Percentiles rank a stretch among this genome's conserved stretches.
Evolutionary conservation across 2,329 filamentous ascomycete species (phyloP).

Genomic region (Mollisia scopiformis): DNA sequence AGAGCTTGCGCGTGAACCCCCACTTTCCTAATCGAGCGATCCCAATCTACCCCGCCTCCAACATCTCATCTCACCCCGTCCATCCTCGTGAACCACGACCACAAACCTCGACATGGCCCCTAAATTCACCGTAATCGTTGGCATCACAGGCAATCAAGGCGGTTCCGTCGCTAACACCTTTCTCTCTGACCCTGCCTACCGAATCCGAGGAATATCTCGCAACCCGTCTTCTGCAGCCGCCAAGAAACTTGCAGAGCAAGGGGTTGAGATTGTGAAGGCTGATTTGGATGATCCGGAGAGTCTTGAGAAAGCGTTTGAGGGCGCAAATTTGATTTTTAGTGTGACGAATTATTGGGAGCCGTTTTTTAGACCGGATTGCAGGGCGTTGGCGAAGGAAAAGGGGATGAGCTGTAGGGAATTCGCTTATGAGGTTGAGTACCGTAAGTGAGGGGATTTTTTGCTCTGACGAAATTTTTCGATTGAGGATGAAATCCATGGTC

Average conservation of each 20-base stretch:
- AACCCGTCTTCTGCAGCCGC: slow-evolving; percentile 42
- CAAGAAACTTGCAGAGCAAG: slow-evolving; percentile 39
- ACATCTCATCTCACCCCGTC: neutral
- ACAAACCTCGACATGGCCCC: neutral
- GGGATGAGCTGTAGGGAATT: slow-evolving; percentile 40
- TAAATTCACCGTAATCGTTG: slow-evolving; percentile 45
- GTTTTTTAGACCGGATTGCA: slow-evolving; percentile 11
- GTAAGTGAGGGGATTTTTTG: slow-evolving; percentile 12
- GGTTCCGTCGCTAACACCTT: slow-evolving; percentile 51
- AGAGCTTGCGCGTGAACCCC: no score
- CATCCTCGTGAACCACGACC: no score
- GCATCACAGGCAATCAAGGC: slow-evolving; percentile 52
- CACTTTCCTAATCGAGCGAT: no score
- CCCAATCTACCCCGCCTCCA: neutral
- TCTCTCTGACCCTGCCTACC: slow-evolving; percentile 40
- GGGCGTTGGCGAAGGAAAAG: neutral
- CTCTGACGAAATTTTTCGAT: neutral
- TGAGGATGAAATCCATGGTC: no score
- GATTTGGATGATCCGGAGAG: slow-evolving; percentile 45
- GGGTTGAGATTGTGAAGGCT: slow-evolving; percentile 46
- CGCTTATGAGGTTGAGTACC: slow-evolving; percentile 51
- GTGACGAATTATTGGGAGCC: slow-evolving; percentile 54
- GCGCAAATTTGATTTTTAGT: slow-evolving; percentile 54
- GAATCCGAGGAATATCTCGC: slow-evolving; percentile 51
- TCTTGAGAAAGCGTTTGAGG: slow-evolving; percentile 44